phyloP scores from a whole-genome alignment of 2,329 filamentous ascomycete genomes.

The Colletotrichum phormii region DNA sequence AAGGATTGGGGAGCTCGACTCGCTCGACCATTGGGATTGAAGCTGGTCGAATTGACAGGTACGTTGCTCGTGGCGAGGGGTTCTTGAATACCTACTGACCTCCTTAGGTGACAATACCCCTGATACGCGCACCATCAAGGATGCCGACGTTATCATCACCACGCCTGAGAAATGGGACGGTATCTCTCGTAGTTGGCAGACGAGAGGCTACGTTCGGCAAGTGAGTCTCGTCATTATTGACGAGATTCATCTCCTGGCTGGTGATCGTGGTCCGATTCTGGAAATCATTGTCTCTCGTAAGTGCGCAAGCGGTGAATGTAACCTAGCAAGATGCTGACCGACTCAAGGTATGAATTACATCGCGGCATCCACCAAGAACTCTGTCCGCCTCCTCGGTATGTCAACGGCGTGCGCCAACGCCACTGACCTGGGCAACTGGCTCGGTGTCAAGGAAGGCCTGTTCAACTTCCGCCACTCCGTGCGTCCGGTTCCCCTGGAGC shows the following conservation, averaged over 20 bases:
- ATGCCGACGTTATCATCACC: slow-evolving; percentile 97
- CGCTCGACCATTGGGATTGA: slow-evolving; percentile 84
- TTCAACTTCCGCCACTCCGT: slow-evolving; percentile 99
- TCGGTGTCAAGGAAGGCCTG: slow-evolving; percentile 93
- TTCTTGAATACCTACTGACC: background rate
- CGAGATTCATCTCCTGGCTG: slow-evolving; percentile 96
- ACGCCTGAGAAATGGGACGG: slow-evolving; percentile 99
- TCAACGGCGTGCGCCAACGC: slow-evolving; percentile 98
- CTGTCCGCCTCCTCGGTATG: slow-evolving; percentile 96
- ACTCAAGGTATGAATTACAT: slow-evolving; percentile 93
- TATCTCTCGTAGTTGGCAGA: slow-evolving; percentile 99
- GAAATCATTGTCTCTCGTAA: slow-evolving; percentile 89
- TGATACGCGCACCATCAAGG: slow-evolving; percentile 92
- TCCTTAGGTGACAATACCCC: slow-evolving; percentile 84
- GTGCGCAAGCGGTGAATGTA: slow-evolving; percentile 40
- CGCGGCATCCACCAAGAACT: slow-evolving; percentile 88
- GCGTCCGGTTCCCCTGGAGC: slow-evolving; percentile 92
- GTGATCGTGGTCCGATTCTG: slow-evolving; percentile 95
- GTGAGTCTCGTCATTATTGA: slow-evolving; percentile 98
- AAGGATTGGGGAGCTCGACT: slow-evolving; percentile 92
- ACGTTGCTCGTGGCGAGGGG: background rate
- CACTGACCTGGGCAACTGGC: slow-evolving; percentile 92
- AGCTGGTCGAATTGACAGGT: slow-evolving; percentile 93
- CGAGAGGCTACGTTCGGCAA: slow-evolving; percentile 93
- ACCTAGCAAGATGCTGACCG: background rate